These are phyloP conservation scores for Oryza nivara DNA, from an alignment of 176 grass and related monocot species.

Conservation along the genomic window DNA sequence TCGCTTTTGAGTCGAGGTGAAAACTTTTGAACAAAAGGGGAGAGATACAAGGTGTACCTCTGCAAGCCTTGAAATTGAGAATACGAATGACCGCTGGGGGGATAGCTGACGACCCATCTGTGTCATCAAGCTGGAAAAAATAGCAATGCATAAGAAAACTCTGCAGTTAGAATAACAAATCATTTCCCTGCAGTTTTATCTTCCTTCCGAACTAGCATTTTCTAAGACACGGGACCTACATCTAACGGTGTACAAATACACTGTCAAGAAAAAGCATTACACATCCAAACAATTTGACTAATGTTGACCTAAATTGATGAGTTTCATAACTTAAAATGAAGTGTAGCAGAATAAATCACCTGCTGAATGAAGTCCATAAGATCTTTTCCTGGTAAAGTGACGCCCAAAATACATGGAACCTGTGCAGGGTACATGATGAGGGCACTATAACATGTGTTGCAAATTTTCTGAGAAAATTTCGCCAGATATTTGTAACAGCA, in stretches of 20 bases:
- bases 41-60: constrained; percentile 49
- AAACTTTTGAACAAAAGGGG: not conserved
- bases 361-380: constrained; percentile 87
- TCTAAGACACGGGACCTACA: not conserved
- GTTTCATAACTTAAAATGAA: not conserved
- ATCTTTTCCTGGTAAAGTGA: constrained; percentile 84
- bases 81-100: constrained; percentile 80
- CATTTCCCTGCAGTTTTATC: not conserved
- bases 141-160: constrained; percentile 31
- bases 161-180: not conserved
- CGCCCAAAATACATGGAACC: constrained; percentile 98
- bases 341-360: constrained; percentile 44
- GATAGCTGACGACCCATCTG: constrained; percentile 72
- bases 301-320: not conserved
- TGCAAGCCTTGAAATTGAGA: constrained; percentile 95
- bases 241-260: not conserved
- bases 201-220: not conserved
- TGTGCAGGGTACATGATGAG: constrained; percentile 48
- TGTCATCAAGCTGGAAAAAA: constrained; percentile 75
- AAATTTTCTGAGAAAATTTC: constrained; percentile 15
- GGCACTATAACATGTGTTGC: not conserved
- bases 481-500: not conserved
- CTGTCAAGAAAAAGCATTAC: not conserved
- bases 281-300: not conserved
- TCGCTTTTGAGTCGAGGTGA: not conserved